Base-by-base conservation (phyloP, 257 asterid species). In the Jacaranda mimosifolia region DNA sequence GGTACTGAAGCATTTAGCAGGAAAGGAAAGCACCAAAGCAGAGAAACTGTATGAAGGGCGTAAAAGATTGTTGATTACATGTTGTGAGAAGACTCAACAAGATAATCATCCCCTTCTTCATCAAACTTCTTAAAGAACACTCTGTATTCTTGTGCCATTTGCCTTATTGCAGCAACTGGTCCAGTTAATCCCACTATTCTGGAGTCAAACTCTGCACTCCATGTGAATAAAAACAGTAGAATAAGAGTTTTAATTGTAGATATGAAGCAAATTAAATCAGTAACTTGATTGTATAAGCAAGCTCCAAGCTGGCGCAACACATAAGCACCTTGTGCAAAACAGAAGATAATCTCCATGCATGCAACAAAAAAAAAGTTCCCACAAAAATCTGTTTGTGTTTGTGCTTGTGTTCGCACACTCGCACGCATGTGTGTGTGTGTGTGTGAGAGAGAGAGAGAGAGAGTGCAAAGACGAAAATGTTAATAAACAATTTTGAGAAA, bases 101-200 rank as follows among this genome's bases (percentile, higher is more conserved):
- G 94, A 86, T 93, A 96, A 82, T 96, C 99, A 59, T 76, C 93
- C 56, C 96, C 99, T 81, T 89, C 92, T 67, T 91, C 97, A 38
- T 93, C 98, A 57, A 90, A 88, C 81, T 87, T 96, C 80, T 77
- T 87, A 42, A 93, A 93, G 89, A 80, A 96, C 42, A 96, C 97
- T 72, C 98, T 60, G 85, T 93, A 96, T 80, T 93, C 98, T 82
- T 89, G 97, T 65, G 99, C 93, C 94, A 89, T 93, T 82, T 96
- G 98, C 86, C 97, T 90, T 72, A 91, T 82, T 35, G 98, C 90
- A 81, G 82, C 21, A 65, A 77, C 97, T 45, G 93, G 88, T 81
- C 99, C 99, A 0, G 97, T 96, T 80, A 96, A 84, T 79, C 99
- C 98, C 80, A 90, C 80, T 52, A 96, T 93, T 80, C 88, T 87